phyloP scores from a whole-genome alignment of 2,329 filamentous ascomycete genomes.

The Neonectria ditissima region DNA sequence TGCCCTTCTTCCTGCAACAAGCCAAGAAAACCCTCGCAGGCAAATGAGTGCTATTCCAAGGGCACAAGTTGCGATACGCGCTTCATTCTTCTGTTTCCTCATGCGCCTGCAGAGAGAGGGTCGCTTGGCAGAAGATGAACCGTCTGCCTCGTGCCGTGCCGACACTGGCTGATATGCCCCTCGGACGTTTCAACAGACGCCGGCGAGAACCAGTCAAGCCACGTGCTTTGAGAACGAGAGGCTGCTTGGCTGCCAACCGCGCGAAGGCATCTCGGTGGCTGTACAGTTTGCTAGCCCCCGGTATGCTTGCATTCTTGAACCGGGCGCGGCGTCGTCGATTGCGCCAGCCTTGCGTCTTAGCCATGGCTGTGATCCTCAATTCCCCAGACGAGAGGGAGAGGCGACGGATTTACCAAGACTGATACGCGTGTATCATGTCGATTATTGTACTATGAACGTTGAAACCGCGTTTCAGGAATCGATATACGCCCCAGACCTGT shows the following conservation, averaged over 20 bases:
- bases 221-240: neutral
- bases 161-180: neutral
- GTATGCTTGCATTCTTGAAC: neutral
- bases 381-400: neutral
- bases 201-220: conserved; percentile 11
- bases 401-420: too few species aligned
- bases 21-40: neutral
- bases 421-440: neutral
- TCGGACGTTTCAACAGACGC: conserved; percentile 17
- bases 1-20: conserved; percentile 8
- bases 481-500: conserved; percentile 19
- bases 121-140: neutral
- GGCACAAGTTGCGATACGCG: conserved; percentile 1
- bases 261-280: neutral
- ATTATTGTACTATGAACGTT: conserved; percentile 14
- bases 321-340: neutral
- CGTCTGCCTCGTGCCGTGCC: neutral
- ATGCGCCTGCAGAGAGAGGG: too few species aligned
- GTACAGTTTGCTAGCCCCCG: neutral
- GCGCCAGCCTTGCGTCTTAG: conserved; percentile 3
- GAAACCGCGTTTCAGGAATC: conserved; percentile 13
- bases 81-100: neutral
- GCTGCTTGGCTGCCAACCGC: neutral
- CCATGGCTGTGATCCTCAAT: neutral
- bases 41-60: neutral